A percentile compares a stretch with the other conserved stretches of the same genome.
These are phyloP conservation scores for Aspergillus nomiae DNA, from an alignment of 2,329 filamentous ascomycete species.

Conservation along the genomic window DNA sequence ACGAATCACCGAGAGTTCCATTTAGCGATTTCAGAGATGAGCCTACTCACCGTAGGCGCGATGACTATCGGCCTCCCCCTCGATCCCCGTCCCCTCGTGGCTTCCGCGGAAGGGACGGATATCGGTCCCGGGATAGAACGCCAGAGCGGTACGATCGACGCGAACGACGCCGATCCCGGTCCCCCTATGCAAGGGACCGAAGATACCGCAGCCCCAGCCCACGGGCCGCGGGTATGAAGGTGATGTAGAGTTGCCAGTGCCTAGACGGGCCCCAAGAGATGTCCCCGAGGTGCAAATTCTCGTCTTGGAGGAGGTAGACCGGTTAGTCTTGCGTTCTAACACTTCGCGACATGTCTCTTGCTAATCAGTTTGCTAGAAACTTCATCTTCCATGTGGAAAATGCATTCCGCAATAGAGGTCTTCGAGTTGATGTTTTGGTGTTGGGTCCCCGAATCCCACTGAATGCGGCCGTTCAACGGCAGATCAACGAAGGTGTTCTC, in stretches of 20 bases:
- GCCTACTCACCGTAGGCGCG: slow-evolving; percentile 51
- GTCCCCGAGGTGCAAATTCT: slow-evolving; percentile 90
- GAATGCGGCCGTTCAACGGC: slow-evolving; percentile 76
- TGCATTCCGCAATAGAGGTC: slow-evolving; percentile 69
- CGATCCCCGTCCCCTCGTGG: slow-evolving; percentile 62
- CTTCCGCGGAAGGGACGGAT: slow-evolving; percentile 67
- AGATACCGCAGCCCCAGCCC: slow-evolving; percentile 72
- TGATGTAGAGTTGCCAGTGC: slow-evolving; percentile 69
- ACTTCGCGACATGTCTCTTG: not conserved
- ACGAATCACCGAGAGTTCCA: slow-evolving; percentile 38
- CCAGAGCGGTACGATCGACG: slow-evolving; percentile 56
- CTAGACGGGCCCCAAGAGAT: slow-evolving; percentile 70
- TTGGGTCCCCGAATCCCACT: slow-evolving; percentile 76
- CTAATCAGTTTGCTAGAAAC: slow-evolving; percentile 51
- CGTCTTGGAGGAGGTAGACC: slow-evolving; percentile 73
- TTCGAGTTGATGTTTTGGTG: slow-evolving; percentile 78
- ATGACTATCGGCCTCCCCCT: slow-evolving; percentile 64
- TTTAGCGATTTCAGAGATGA: slow-evolving; percentile 55
- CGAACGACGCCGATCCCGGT: slow-evolving; percentile 68
- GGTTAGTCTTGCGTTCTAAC: slow-evolving; percentile 34
- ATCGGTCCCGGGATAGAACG: slow-evolving; percentile 49
- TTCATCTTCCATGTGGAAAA: slow-evolving; percentile 83
- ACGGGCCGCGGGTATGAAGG: slow-evolving; percentile 56
- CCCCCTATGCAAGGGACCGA: slow-evolving; percentile 65
- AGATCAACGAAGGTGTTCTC: slow-evolving; percentile 85